These are phyloP conservation scores for Ganoderma lingzhi DNA, from an alignment of 1,284 basidiomycete genomes.

Conservation along the genomic window DNA sequence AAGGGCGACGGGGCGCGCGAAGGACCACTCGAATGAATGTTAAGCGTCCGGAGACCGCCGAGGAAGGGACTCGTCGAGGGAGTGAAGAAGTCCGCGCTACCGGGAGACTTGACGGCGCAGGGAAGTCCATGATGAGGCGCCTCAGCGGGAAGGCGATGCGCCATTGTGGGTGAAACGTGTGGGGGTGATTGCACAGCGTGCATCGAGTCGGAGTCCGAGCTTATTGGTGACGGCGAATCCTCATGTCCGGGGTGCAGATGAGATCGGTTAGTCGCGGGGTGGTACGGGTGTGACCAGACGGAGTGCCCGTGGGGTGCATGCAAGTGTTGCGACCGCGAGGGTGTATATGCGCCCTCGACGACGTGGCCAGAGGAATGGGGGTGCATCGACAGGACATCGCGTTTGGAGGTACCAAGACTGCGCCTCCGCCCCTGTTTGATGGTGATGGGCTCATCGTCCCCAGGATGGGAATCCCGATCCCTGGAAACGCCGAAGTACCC, in stretches of 20 bases:
- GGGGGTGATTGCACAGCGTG: conserved; percentile 41
- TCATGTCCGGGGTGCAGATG: conserved; percentile 53
- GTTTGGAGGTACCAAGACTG: conserved; percentile 48
- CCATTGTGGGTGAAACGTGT: conserved; percentile 28
- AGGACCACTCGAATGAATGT: conserved; percentile 71
- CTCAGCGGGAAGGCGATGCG: conserved; percentile 28
- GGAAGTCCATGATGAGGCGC: conserved; percentile 35
- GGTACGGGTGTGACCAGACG: conserved; percentile 53
- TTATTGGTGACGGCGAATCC: conserved; percentile 71
- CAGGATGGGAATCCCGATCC: conserved; percentile 42
- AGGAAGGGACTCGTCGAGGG: conserved; percentile 85
- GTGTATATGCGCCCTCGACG: conserved; percentile 40
- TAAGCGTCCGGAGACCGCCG: conserved; percentile 79
- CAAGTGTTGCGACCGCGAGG: conserved; percentile 27
- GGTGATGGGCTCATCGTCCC: conserved; percentile 44
- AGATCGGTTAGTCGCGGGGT: conserved; percentile 44
- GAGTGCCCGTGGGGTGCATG: conserved; percentile 38
- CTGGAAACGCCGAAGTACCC: conserved; percentile 53
- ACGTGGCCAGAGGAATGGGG: conserved; percentile 56
- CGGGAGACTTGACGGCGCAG: conserved; percentile 21
- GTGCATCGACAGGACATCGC: conserved; percentile 40
- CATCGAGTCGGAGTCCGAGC: conserved; percentile 70
- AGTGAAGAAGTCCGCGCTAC: conserved; percentile 50
- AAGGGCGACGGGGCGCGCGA: conserved; percentile 76
- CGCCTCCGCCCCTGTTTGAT: conserved; percentile 45